phyloP scores from a whole-genome alignment of 2,329 filamentous ascomycete genomes.

The Verticillium isaacii region DNA sequence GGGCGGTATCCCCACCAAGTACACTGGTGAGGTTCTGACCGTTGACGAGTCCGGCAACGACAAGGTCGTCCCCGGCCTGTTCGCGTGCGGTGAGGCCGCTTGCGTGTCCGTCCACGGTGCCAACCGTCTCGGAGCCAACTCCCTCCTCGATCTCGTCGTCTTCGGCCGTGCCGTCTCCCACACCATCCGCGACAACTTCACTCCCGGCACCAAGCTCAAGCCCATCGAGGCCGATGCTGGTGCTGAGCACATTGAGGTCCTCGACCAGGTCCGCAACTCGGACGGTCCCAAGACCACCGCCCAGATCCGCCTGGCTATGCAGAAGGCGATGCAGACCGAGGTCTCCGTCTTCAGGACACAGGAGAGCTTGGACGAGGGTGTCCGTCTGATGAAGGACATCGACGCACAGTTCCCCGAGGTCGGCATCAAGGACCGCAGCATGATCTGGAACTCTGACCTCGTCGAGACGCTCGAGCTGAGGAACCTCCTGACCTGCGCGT shows the following conservation, averaged over 20 bases:
- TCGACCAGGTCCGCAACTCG: constrained; percentile 81
- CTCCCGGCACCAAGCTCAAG: constrained; percentile 74
- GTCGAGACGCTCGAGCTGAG: constrained; percentile 94
- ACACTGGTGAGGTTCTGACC: constrained; percentile 93
- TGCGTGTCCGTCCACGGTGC: constrained; percentile 98
- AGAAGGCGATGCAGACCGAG: constrained; percentile 97
- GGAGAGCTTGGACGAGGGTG: constrained; percentile 89
- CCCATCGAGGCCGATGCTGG: constrained; percentile 80
- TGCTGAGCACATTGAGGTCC: constrained; percentile 77
- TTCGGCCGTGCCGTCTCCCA: constrained; percentile 97
- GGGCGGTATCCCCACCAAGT: constrained; percentile 97
- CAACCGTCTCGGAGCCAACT: constrained; percentile 97
- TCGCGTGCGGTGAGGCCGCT: constrained; percentile 93
- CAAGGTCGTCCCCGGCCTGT: constrained; percentile 89
- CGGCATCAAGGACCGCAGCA: constrained; percentile 95
- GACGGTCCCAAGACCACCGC: constrained; percentile 82
- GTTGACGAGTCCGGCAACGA: constrained; percentile 83
- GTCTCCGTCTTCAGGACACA: constrained; percentile 96
- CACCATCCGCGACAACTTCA: constrained; percentile 93
- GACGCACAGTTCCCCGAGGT: constrained; percentile 77
- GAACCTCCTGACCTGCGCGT: constrained; percentile 95
- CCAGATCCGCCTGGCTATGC: constrained; percentile 87
- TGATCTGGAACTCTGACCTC: constrained; percentile 99
- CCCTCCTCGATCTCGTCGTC: constrained; percentile 92
- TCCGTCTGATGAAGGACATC: constrained; percentile 79